Evolutionary conservation across 352 stramenopile species (phyloP).

Genomic region (Pythium phragmitis): DNA sequence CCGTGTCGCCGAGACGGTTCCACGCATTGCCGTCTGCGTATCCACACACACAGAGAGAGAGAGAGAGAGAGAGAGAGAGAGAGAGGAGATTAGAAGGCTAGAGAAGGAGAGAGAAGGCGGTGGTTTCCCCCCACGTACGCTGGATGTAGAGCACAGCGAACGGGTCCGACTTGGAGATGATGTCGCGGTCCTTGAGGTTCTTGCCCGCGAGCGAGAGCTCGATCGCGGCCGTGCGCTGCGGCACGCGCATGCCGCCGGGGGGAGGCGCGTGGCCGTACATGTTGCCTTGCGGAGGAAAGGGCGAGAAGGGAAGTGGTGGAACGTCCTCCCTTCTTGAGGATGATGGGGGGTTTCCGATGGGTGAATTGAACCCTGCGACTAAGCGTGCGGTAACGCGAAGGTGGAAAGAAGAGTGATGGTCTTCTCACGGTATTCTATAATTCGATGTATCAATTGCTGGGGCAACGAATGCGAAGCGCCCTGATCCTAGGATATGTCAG

Average conservation of each 20-base stretch:
- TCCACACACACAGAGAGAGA: neutral
- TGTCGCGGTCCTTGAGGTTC: slow-evolving; percentile 82
- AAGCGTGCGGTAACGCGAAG: slow-evolving; percentile 5
- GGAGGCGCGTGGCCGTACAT: slow-evolving; percentile 20
- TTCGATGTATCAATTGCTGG: too few relatives aligned
- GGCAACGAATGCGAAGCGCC: too few relatives aligned
- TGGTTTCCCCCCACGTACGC: slow-evolving; percentile 21
- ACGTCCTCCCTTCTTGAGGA: neutral
- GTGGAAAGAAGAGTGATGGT: too few relatives aligned
- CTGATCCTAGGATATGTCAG: neutral
- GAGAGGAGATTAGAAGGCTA: neutral
- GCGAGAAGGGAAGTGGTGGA: neutral
- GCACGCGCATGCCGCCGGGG: slow-evolving; percentile 4
- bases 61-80: neutral
- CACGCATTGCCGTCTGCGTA: slow-evolving; percentile 49
- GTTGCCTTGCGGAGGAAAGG: neutral
- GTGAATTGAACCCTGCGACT: neutral
- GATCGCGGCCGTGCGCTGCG: slow-evolving; percentile 44
- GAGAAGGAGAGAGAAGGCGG: neutral
- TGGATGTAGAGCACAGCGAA: slow-evolving; percentile 70
- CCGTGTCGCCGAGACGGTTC: slow-evolving; percentile 72
- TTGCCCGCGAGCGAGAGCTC: slow-evolving; percentile 85
- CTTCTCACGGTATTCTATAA: too few relatives aligned
- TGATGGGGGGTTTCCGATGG: neutral
- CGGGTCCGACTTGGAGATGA: slow-evolving; percentile 86